Evolutionary conservation across 805 yeast species (phyloP).

Genomic region (Blastobotrys terrestris): DNA sequence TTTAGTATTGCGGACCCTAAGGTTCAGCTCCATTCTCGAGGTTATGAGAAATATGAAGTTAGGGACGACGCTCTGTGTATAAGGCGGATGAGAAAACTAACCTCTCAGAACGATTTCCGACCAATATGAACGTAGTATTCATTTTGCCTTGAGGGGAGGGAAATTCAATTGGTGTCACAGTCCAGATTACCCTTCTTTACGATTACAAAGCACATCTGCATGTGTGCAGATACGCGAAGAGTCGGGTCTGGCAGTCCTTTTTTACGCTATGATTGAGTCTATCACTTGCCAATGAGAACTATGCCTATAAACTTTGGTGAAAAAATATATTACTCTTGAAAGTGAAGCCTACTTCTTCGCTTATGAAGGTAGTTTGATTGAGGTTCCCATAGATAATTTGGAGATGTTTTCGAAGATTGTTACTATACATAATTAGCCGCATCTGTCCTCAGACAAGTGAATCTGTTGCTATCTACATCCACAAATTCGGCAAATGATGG

Average conservation of each 20-base stretch:
- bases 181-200: slow-evolving; percentile 73
- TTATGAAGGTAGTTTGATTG: slow-evolving; percentile 66
- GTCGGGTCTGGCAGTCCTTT: slow-evolving; percentile 80
- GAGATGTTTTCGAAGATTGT: slow-evolving; percentile 63
- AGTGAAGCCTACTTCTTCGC: slow-evolving; percentile 83
- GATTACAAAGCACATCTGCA: slow-evolving; percentile 80
- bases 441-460: too few relatives aligned
- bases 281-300: slow-evolving; percentile 69
- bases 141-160: slow-evolving; percentile 86
- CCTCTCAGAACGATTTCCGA: slow-evolving; percentile 59
- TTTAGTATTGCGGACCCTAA: slow-evolving; percentile 76
- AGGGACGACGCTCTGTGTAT: slow-evolving; percentile 86
- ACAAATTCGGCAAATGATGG: slow-evolving; percentile 41
- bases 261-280: slow-evolving; percentile 85
- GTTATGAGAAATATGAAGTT: slow-evolving; percentile 50
- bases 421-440: too few relatives aligned
- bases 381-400: slow-evolving; percentile 73
- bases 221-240: slow-evolving; percentile 79
- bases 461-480: too few relatives aligned
- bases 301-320: slow-evolving; percentile 70
- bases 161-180: slow-evolving; percentile 78
- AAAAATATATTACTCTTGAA: slow-evolving; percentile 54
- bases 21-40: slow-evolving; percentile 64
- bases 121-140: slow-evolving; percentile 74
- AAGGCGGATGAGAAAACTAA: slow-evolving; percentile 69